Evolutionary conservation across 2,329 filamentous ascomycete species (phyloP).

Genomic region (Pestalotiopsis sp.): DNA sequence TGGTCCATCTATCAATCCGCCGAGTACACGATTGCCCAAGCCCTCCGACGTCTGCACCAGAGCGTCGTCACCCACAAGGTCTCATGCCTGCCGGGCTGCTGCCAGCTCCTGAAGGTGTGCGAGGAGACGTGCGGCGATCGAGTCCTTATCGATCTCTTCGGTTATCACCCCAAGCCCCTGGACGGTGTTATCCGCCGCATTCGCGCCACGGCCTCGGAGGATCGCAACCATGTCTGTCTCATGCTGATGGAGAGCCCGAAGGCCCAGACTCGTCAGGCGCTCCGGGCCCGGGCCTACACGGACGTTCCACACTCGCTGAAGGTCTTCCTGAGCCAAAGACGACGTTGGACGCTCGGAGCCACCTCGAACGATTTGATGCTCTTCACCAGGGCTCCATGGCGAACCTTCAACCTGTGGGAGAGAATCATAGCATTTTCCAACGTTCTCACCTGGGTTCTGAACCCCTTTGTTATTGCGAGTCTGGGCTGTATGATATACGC

Average conservation of each 20-base stretch:
- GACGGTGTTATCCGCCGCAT: conserved; percentile 51
- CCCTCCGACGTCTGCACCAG: conserved; percentile 49
- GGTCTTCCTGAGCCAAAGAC: conserved; percentile 50
- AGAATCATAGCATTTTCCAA: conserved; percentile 47
- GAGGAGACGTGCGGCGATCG: conserved; percentile 50
- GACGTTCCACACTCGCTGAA: conserved; percentile 46
- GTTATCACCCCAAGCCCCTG: conserved; percentile 50
- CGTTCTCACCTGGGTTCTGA: conserved; percentile 47
- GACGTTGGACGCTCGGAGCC: conserved; percentile 50
- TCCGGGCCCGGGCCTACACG: conserved; percentile 48
- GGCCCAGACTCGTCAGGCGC: conserved; percentile 46
- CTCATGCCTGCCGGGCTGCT: conserved; percentile 50
- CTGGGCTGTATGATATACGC: conserved; percentile 20
- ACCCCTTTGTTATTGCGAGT: conserved; percentile 43
- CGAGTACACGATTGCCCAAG: conserved; percentile 50
- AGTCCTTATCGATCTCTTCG: conserved; percentile 47
- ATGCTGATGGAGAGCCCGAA: conserved; percentile 47
- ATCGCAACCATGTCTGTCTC: conserved; percentile 50
- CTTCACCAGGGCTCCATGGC: conserved; percentile 43
- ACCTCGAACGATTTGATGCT: conserved; percentile 52
- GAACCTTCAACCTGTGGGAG: conserved; percentile 44
- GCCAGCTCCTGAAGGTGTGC: conserved; percentile 50
- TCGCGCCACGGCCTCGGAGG: conserved; percentile 50
- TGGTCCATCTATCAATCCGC: conserved; percentile 51
- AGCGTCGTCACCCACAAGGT: conserved; percentile 51